Evolutionary conservation across 305 asterid genomes (phyloP).

Genomic region (Fraxinus angustifolia): DNA sequence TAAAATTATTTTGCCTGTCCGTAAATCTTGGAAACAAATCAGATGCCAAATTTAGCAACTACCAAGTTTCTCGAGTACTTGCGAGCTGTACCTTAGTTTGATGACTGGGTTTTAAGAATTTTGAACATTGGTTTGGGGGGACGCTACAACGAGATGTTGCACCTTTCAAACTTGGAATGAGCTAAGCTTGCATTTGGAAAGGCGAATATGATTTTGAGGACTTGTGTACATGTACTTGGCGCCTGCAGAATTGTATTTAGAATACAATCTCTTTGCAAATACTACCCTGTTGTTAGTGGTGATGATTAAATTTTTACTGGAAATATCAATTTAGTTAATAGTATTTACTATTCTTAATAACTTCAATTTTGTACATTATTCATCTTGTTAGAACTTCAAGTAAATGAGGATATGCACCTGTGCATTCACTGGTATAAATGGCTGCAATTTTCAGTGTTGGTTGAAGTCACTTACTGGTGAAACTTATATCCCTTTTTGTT

Average conservation of each 20-base stretch:
- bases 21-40: conserved; percentile 17
- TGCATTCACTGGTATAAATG: neutral
- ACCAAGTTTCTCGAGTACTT: neutral
- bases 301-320: neutral
- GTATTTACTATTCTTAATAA: neutral
- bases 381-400: neutral
- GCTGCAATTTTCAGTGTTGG: neutral
- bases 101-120: neutral
- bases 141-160: neutral
- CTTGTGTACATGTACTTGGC: neutral
- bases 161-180: neutral
- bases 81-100: neutral
- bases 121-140: neutral
- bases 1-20: neutral
- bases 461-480: neutral
- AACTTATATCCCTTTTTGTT: neutral
- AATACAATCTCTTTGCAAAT: neutral
- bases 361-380: neutral
- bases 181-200: neutral
- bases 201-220: neutral
- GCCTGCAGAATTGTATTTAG: conserved; percentile 19
- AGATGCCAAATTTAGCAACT: neutral
- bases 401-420: neutral
- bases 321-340: neutral
- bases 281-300: neutral